phyloP scores from a whole-genome alignment of 176 grass and related monocot genomes.

The Aegilops sharonensis region DNA sequence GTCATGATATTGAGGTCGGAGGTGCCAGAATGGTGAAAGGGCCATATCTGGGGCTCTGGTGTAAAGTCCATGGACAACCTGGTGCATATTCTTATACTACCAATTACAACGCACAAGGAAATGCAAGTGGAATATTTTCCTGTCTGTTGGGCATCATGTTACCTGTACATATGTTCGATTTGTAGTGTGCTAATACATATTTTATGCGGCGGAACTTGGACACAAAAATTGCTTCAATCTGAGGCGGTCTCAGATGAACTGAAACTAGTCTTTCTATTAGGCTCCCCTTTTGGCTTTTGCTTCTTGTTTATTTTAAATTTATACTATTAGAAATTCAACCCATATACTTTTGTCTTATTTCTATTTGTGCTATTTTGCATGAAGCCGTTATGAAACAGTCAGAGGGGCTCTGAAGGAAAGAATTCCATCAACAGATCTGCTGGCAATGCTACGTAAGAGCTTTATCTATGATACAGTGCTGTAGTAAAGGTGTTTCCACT shows the following conservation, averaged over 20 bases:
- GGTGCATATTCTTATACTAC: not conserved
- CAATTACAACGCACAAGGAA: constrained; percentile 5
- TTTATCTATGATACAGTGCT: constrained; percentile 24
- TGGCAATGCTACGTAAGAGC: constrained; percentile 83
- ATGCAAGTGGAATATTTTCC: not conserved
- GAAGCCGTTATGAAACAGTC: constrained; percentile 84
- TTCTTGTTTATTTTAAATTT: constrained; percentile 17
- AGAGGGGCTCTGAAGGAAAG: constrained; percentile 68
- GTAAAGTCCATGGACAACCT: not conserved
- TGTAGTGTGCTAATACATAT: not conserved
- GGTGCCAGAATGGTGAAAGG: not conserved
- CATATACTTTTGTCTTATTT: constrained; percentile 7
- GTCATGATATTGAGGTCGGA: constrained; percentile 8
- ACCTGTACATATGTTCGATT: not conserved
- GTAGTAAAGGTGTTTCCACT: constrained; percentile 11
- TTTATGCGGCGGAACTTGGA: not conserved
- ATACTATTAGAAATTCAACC: constrained; percentile 22
- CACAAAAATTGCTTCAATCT: not conserved
- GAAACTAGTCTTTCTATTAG: constrained; percentile 7
- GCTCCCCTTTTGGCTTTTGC: not conserved
- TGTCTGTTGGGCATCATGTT: not conserved
- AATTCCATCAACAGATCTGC: constrained; percentile 70
- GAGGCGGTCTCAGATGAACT: not conserved
- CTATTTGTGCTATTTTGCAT: constrained; percentile 34
- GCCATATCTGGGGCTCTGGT: not conserved